Percentiles rank a stretch among this genome's conserved stretches.
Conservation (phyloP, 495 filamentous ascomycete species). For the Cercophora sp. region DNA sequence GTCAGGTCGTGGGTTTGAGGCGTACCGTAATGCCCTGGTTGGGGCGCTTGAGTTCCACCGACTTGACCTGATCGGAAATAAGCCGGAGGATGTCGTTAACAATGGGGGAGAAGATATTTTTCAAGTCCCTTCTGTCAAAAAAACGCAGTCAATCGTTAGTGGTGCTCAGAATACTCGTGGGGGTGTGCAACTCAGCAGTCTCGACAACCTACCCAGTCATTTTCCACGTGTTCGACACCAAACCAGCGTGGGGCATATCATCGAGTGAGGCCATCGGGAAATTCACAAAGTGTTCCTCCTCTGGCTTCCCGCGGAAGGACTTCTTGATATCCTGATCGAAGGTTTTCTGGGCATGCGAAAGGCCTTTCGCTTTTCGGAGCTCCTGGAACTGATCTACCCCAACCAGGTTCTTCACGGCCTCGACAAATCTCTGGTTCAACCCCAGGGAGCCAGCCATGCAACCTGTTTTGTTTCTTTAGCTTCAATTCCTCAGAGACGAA, state of each 20-base stretch:
- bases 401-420: slow-evolving; percentile 22
- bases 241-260: slow-evolving; percentile 20
- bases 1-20: neutral
- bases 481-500: neutral
- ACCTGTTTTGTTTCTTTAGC: slow-evolving; percentile 16
- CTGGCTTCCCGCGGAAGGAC: slow-evolving; percentile 18
- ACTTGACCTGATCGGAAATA: slow-evolving; percentile 15
- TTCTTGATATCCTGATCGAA: slow-evolving; percentile 30
- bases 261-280: slow-evolving; percentile 26
- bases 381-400: slow-evolving; percentile 21
- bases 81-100: slow-evolving; percentile 34
- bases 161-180: too few relatives aligned
- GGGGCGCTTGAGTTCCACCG: neutral
- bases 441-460: slow-evolving; percentile 25
- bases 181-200: too few relatives aligned
- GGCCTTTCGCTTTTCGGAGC: slow-evolving; percentile 20
- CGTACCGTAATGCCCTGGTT: neutral
- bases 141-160: too few relatives aligned
- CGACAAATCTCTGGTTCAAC: slow-evolving; percentile 29
- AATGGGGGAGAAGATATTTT: slow-evolving; percentile 35
- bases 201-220: slow-evolving; percentile 16
- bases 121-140: slow-evolving; percentile 21
- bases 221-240: slow-evolving; percentile 20
- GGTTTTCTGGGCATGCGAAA: slow-evolving; percentile 6
- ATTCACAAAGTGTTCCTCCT: slow-evolving; percentile 26